Evolutionary conservation across 116 monocot species (phyloP).

Genomic region (Zostera marina): DNA sequence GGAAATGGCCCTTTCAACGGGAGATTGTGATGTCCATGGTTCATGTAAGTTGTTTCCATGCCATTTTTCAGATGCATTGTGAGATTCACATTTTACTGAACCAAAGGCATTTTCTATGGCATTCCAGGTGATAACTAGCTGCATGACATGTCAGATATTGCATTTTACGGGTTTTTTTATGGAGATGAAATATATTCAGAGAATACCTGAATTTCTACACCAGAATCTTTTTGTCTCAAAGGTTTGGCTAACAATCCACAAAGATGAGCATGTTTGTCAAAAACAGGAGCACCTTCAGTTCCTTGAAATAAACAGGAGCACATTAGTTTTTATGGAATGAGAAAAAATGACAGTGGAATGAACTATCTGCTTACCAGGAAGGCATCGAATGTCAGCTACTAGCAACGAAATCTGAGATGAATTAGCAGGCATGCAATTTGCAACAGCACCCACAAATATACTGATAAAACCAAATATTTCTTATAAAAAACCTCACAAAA

Average conservation of each 20-base stretch:
- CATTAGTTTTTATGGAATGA: constrained; percentile 17
- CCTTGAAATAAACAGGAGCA: constrained; percentile 45
- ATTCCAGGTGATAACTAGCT: constrained; percentile 83
- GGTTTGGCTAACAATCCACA: constrained; percentile 56
- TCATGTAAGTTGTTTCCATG: constrained; percentile 1
- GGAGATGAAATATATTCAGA: neutral
- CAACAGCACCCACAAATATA: constrained; percentile 57
- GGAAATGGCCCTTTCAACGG: constrained; percentile 37
- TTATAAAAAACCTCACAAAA: neutral
- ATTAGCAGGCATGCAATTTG: constrained; percentile 44
- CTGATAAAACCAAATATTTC: constrained; percentile 21
- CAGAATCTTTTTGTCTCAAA: constrained; percentile 44
- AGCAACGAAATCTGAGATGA: constrained; percentile 35
- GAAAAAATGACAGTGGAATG: neutral
- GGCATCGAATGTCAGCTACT: constrained; percentile 69
- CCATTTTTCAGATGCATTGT: neutral
- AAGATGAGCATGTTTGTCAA: constrained; percentile 48
- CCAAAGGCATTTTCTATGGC: constrained; percentile 37
- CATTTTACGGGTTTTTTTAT: neutral
- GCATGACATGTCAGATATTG: neutral
- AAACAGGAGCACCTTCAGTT: constrained; percentile 85
- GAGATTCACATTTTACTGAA: constrained; percentile 13
- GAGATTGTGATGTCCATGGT: constrained; percentile 3
- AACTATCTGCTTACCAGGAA: constrained; percentile 49
- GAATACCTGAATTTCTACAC: constrained; percentile 73